Conservation (phyloP, 106 monocot genomes). For the Dactylorhiza incarnata region DNA sequence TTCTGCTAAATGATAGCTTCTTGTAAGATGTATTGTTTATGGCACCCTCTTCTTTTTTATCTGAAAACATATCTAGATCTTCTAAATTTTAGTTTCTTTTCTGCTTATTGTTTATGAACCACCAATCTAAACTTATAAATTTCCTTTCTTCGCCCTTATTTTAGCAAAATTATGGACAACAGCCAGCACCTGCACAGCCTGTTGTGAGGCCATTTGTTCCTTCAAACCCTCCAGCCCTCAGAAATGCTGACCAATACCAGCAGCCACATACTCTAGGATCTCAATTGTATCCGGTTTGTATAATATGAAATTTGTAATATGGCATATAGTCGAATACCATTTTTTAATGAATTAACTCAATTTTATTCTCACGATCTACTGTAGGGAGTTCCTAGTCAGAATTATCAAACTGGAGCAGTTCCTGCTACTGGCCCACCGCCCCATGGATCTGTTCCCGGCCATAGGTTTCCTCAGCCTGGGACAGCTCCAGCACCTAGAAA, state of each 20-base stretch:
- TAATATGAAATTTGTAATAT: background rate
- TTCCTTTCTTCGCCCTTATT: background rate
- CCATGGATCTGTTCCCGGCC: slow-evolving; percentile 23
- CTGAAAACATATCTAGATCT: too few relatives aligned
- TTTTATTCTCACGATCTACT: background rate
- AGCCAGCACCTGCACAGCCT: slow-evolving; percentile 41
- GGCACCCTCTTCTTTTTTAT: too few relatives aligned
- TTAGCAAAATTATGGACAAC: slow-evolving; percentile 39
- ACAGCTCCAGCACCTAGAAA: slow-evolving; percentile 17
- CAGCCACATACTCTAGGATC: slow-evolving; percentile 51
- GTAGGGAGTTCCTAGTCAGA: slow-evolving; percentile 39
- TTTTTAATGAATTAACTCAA: background rate
- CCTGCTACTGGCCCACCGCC: slow-evolving; percentile 30
- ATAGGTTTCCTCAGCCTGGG: slow-evolving; percentile 31
- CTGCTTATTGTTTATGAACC: background rate
- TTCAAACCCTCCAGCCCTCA: slow-evolving; percentile 42
- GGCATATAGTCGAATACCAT: background rate
- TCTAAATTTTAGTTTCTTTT: background rate
- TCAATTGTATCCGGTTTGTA: slow-evolving; percentile 70
- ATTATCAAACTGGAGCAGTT: slow-evolving; percentile 34
- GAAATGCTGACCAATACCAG: slow-evolving; percentile 76
- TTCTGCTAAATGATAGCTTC: too few relatives aligned
- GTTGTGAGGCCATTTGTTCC: slow-evolving; percentile 58
- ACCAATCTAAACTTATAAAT: background rate
- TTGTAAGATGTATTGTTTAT: too few relatives aligned